Evolutionary conservation across 169 alveolate genomes (phyloP), one percentile per base, ranked within the genome.

Genomic region (Plasmodium vinckei): DNA sequence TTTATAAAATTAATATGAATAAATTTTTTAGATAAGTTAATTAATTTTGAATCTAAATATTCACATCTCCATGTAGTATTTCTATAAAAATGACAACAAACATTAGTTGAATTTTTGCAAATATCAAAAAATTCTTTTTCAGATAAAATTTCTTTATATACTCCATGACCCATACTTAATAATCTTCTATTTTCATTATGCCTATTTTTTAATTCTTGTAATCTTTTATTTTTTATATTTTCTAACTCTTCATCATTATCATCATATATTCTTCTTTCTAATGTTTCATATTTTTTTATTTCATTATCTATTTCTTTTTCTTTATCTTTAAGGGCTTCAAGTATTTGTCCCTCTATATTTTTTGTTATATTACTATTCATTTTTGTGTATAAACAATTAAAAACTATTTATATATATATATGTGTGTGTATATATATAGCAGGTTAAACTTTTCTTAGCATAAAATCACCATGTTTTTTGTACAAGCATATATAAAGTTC

Each of bases 61-160:
- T 87, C 87, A 51, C 94, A 94, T 70, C 96, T 89, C 72, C 86
- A 82, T n/a, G 96, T 94, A 33, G 94, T 92, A 46, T 92, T 94
- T 67, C 96, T 79, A 73, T 92, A 94, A 87, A 94, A 94, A 87
- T 94, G 96, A 27, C 88, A 73, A 57, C 92, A 87, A 53, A 93
- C 95, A 60, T 90, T 87, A 15, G 92, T 84, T 25, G 95, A 79
- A 57, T 59, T 82, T 61, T 93, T 92, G 42, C 95, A 92, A 2
- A 92, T 93, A 54, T 94, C 94, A 63, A 94, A 94, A 87, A 94
- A 94, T 39, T 92, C 93, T 69, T 89, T 86, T 56, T 94, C 96
- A 9, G 95, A 92, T 88, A 90, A 84, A n/a, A 94, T 86, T 46
- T 94, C 96, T 27, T 68, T 69, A 57, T 92, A 88, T 46, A 46